Evolutionary conservation across 371 early-diverging fungal genomes (phyloP).

Genomic region (Mortierella sp.): DNA sequence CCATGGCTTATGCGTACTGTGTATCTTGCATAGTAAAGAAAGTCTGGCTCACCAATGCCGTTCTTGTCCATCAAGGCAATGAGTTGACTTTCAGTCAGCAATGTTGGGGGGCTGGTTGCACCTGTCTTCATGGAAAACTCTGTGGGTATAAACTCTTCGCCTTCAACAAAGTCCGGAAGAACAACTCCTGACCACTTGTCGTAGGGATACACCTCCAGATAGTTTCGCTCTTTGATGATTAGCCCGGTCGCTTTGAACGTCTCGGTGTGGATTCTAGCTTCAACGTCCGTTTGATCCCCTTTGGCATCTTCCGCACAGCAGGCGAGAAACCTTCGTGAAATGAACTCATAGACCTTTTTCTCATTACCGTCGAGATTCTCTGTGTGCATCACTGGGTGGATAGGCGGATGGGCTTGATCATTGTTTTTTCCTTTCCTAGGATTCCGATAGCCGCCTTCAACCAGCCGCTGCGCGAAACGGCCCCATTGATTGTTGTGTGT

Average conservation of each 20-base stretch:
- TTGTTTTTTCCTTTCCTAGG: slow-evolving; percentile 94
- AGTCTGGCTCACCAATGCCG: slow-evolving; percentile 83
- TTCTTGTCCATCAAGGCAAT: slow-evolving; percentile 97
- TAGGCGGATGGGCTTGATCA: slow-evolving; percentile 99
- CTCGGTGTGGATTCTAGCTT: slow-evolving; percentile 75
- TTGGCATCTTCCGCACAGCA: slow-evolving; percentile 95
- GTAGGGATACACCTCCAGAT: slow-evolving; percentile 95
- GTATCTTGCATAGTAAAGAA: neutral
- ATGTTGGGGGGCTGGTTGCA: slow-evolving; percentile 81
- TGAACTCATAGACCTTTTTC: slow-evolving; percentile 89
- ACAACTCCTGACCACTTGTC: slow-evolving; percentile 91
- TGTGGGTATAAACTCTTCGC: slow-evolving; percentile 79
- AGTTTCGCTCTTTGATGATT: slow-evolving; percentile 87
- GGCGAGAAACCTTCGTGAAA: slow-evolving; percentile 94
- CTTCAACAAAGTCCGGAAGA: slow-evolving; percentile 75
- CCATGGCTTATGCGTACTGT: no score
- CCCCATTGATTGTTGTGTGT: slow-evolving; percentile 71
- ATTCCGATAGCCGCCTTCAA: slow-evolving; percentile 76
- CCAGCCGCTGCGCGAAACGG: slow-evolving; percentile 72
- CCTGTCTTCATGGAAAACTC: slow-evolving; percentile 74
- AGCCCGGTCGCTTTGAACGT: slow-evolving; percentile 82
- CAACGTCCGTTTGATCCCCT: slow-evolving; percentile 87
- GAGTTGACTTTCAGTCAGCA: slow-evolving; percentile 94
- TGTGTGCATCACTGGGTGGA: slow-evolving; percentile 92
- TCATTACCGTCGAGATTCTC: slow-evolving; percentile 76